phyloP scores from a whole-genome alignment of 768 basidiomycete species.

The Imleria badia region DNA sequence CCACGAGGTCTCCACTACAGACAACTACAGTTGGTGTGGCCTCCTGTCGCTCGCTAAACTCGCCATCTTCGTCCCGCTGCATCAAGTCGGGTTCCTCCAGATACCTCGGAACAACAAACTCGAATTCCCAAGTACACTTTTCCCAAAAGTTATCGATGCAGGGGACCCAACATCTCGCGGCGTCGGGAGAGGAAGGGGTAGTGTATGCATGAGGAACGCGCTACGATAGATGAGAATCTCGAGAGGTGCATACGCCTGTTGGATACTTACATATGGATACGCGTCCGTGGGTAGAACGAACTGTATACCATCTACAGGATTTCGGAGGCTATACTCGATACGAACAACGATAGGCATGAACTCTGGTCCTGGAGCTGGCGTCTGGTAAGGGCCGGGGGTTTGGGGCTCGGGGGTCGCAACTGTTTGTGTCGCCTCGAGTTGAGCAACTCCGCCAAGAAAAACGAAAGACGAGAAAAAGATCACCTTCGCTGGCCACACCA shows the following conservation, averaged over 20 bases:
- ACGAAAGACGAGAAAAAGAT: constrained; percentile 7
- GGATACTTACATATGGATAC: constrained; percentile 73
- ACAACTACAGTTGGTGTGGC: constrained; percentile 81
- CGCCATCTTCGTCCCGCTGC: constrained; percentile 41
- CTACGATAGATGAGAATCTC: constrained; percentile 40
- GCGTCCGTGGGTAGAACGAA: constrained; percentile 79
- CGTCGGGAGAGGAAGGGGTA: constrained; percentile 80
- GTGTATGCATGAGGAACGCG: constrained; percentile 94
- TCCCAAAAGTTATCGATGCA: constrained; percentile 95
- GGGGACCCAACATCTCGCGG: constrained; percentile 98
- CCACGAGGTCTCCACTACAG: constrained; percentile 92
- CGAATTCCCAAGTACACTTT: constrained; percentile 97
- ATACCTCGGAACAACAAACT: constrained; percentile 88
- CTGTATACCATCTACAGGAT: constrained; percentile 82
- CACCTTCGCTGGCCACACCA: constrained; percentile 58
- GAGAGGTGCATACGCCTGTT: not conserved
- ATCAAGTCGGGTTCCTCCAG: constrained; percentile 53
- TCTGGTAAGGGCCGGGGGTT: constrained; percentile 50
- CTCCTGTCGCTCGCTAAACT: constrained; percentile 50
- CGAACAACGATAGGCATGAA: constrained; percentile 74
- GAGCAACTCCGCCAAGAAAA: constrained; percentile 1
- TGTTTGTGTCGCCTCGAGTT: constrained; percentile 21
- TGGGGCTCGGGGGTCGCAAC: constrained; percentile 84
- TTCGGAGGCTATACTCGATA: constrained; percentile 77
- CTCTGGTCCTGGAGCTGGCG: constrained; percentile 49